Evolutionary conservation across 192 early-diverging fungal genomes (phyloP), one percentile per base, ranked within the genome.

Genomic region (Coemansia sp.): DNA sequence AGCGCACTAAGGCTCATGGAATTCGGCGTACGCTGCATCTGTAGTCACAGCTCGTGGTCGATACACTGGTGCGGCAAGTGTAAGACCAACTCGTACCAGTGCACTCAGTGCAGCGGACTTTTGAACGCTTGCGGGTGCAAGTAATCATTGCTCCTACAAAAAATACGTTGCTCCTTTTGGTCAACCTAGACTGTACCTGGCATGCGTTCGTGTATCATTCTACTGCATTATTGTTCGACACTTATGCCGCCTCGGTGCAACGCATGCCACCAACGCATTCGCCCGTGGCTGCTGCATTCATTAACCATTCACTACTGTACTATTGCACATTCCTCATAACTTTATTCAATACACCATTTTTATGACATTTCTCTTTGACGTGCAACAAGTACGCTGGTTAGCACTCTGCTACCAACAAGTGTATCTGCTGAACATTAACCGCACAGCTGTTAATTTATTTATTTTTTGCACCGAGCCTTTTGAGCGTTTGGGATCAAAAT

Each of bases 1-100:
- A 69, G 66, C 37, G 42, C 54, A 1, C 52, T 72, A 21, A 40
- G 63, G 1, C 61, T 56, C 60, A 54, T 72, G 33, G 76, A 79
- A n/a, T 73, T 72, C 53, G 70, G 67, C 39, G 76, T 79, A 26
- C 54, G 70, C 12, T 79, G 76, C 22, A 65, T 68, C 18, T 79
- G 76, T 26, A 56, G 59, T 7, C 76, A 79, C 38, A 53, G 48
- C 14, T 72, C 76, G 19, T 79, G 76, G 76, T 79, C 76, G 36
- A 59, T 79, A 21, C 70, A 79, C 35, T 79, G 70, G 66, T 79
- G 76, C 53, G 54, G 40, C 29, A 66, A 48, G 34, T 79, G 76
- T 60, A 19, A 53, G 8, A 53, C 62, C 17, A 79, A 73, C 62
- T 66, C 70, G 39, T 79, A 73, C 52, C 76, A 79, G 44, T 79